These are phyloP conservation scores for Penicillium canescens DNA, from an alignment of 495 filamentous ascomycete species.

Conservation along the genomic window DNA sequence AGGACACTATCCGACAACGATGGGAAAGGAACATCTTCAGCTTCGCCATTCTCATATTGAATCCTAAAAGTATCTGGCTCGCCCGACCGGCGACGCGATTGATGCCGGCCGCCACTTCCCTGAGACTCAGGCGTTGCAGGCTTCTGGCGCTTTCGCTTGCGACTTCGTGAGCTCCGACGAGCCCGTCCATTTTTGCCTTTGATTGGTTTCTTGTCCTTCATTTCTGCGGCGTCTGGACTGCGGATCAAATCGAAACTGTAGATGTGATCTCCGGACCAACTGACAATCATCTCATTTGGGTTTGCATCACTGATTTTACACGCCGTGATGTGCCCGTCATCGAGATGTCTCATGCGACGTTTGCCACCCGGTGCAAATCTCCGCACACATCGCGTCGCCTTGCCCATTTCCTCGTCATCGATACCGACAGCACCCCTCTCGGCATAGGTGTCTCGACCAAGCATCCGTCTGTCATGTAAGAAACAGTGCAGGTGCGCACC, in stretches of 20 bases:
- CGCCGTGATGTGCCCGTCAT: conserved; percentile 71
- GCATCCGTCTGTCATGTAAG: conserved; percentile 74
- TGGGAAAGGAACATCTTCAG: conserved; percentile 52
- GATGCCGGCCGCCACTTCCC: conserved; percentile 41
- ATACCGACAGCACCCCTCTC: conserved; percentile 53
- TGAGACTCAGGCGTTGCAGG: conserved; percentile 44
- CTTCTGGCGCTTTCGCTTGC: conserved; percentile 61
- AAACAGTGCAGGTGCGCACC: conserved; percentile 74
- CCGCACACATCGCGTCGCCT: conserved; percentile 69
- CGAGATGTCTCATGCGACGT: conserved; percentile 48
- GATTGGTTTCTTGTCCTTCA: conserved; percentile 8
- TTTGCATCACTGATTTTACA: conserved; percentile 79
- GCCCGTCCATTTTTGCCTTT: conserved; percentile 14
- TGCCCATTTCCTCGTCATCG: conserved; percentile 59
- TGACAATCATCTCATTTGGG: conserved; percentile 72
- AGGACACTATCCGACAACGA: conserved; percentile 30
- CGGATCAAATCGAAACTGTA: conserved; percentile 71
- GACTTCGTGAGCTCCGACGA: conserved; percentile 36
- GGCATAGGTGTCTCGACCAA: conserved; percentile 56
- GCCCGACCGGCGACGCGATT: conserved; percentile 39
- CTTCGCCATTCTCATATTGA: conserved; percentile 64
- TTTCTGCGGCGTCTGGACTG: conserved; percentile 57
- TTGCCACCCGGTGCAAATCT: conserved; percentile 67
- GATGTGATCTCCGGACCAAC: conserved; percentile 75
- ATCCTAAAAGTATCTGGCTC: conserved; percentile 47